phyloP scores from a whole-genome alignment of 2,329 filamentous ascomycete species.

The Lecanoromycetidae sp. region DNA sequence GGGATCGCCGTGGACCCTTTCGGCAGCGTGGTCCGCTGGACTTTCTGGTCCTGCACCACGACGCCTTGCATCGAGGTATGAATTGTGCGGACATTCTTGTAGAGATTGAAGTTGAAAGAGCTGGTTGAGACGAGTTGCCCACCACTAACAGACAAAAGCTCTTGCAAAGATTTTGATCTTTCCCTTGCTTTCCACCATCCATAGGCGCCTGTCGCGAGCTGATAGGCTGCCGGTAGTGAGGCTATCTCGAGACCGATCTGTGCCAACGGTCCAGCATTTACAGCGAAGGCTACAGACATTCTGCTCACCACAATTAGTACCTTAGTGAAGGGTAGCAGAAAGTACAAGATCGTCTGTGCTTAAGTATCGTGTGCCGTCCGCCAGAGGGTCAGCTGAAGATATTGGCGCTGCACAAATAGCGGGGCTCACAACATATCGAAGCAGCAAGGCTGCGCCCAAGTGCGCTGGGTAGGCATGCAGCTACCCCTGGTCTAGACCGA shows the following conservation, averaged over 20 bases:
- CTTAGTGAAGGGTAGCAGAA: too few relatives aligned
- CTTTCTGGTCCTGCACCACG: background rate
- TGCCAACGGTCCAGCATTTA: slow-evolving; percentile 9
- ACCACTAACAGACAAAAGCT: background rate
- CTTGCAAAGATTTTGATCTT: slow-evolving; percentile 5
- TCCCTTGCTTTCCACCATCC: slow-evolving; percentile 11
- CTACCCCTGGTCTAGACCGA: too few relatives aligned
- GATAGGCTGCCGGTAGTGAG: slow-evolving; percentile 3
- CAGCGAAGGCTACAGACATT: slow-evolving; percentile 10
- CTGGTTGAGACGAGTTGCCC: background rate
- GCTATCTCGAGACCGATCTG: slow-evolving; percentile 10
- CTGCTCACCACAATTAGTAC: too few relatives aligned
- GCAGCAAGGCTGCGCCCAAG: too few relatives aligned
- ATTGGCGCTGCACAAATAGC: too few relatives aligned
- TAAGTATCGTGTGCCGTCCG: too few relatives aligned
- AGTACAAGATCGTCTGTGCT: too few relatives aligned
- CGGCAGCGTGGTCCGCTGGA: background rate
- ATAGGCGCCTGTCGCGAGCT: slow-evolving; percentile 1
- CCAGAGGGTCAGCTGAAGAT: too few relatives aligned
- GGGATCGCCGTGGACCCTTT: background rate
- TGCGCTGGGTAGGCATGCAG: too few relatives aligned
- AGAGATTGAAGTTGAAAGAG: background rate
- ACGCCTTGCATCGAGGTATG: background rate
- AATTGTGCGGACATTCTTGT: background rate
- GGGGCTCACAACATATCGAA: too few relatives aligned